Conservation (phyloP, 306 rosid genomes). For the Neltuma alba region DNA sequence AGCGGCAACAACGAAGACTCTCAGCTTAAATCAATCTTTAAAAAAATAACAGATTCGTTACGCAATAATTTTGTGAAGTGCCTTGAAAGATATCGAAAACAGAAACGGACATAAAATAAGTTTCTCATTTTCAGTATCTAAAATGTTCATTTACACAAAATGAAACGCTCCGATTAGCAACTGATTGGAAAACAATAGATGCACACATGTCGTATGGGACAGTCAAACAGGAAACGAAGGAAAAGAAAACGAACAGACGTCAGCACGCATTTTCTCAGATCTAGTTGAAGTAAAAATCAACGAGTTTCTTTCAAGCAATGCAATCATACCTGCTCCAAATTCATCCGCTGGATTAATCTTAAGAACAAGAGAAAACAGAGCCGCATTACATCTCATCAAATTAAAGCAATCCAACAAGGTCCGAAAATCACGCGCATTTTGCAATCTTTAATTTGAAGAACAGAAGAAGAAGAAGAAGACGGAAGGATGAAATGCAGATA, state of each 20-base stretch:
- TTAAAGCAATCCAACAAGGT: background rate
- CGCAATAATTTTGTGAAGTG: background rate
- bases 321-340: background rate
- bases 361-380: background rate
- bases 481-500: background rate
- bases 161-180: background rate
- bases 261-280: background rate
- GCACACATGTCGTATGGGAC: background rate
- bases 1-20: slow-evolving; percentile 5
- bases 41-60: background rate
- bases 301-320: background rate
- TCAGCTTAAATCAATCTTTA: background rate
- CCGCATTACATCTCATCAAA: background rate
- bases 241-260: background rate
- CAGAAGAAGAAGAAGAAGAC: background rate
- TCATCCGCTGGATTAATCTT: background rate
- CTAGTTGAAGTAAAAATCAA: background rate
- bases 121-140: no score
- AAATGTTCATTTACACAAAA: background rate
- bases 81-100: background rate
- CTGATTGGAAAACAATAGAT: background rate
- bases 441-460: background rate
- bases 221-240: background rate
- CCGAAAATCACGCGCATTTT: background rate
- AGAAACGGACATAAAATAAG: background rate